Base-by-base conservation (phyloP, 768 basidiomycete genomes). In the Asterophora parasitica region DNA sequence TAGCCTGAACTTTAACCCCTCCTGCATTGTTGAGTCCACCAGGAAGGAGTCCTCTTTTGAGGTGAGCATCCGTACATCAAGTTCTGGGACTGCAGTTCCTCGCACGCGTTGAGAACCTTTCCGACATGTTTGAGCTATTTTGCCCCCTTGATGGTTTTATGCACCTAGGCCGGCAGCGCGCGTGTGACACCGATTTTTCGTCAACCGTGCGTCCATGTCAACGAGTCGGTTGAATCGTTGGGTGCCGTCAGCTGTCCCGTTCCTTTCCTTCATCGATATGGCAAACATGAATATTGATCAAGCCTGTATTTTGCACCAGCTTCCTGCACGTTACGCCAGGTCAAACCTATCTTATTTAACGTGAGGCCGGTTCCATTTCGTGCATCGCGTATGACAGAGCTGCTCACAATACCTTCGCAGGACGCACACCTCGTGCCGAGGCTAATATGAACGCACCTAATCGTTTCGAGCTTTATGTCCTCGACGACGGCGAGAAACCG, bases 401-500 rank as follows among this genome's bases (percentile, higher is more conserved):
- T 7, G 32, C 32, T 33, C 32, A 16, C 12, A 33, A 26, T 23
- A 23, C 23, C 23, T 23, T 23, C 23, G 23, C 39, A 42, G 42
- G 3, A 7, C 26, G 8, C 35, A 36, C 19, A 27, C 7, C 23
- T n/a, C n/a, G 36, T 23, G 6, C 23, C 28, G 38, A 40, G 38
- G 17, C 37, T 19, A 48, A 3, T n/a, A 91, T 96, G 88, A 99
- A 99, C 71, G 92, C 92, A 38, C 93, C 92, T n/a, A 83, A 85
- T 63, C 82, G 95, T 55, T 88, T 84, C 61, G 93, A 96, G 40
- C 45, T 52, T 15, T 55, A 31, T 33, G 86, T 95, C 40, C 77
- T 97, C 39, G 90, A 92, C 15, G 93, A 97, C 58, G 90, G 86
- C 62, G 94, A 99, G 74, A 88, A 86, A 72, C 72, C 83, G 94